Base-by-base conservation (phyloP, 257 asterid genomes). In the Solanum dulcamara region DNA sequence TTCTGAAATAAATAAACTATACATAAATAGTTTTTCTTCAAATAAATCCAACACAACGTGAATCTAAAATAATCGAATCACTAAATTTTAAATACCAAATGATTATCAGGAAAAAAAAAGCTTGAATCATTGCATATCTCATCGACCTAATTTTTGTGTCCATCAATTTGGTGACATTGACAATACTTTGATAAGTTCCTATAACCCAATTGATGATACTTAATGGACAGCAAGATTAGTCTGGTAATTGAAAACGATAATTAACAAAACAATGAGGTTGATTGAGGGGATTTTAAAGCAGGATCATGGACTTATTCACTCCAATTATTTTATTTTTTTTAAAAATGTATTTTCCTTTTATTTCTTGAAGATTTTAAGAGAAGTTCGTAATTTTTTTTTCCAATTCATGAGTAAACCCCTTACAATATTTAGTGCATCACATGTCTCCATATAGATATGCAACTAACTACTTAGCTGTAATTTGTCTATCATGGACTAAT, bases 401-500 rank as follows among this genome's bases (percentile, higher is more conserved):
- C 22, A 67, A 22, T 68, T 33, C 80, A 72, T 40, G 33, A 2
- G 18, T 72, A 38, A 53, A 22, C 53, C 79, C 18, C 14, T 30
- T 14, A 18, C 35, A 26, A 12, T n/a, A 1, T 22, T 20, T 26
- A 64, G 79, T 70, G 79, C 50, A 37, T 20, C 30, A 10, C 79
- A 35, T 66, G 46, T 68, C 14, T 68, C 46, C 46, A 68, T 18
- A 33, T 68, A 46, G 77, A 68, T 35, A 67, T 67, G 46, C 28
- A 64, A 30, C 40, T 30, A 64, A 64, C 72, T 14, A 64, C 40
- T 30, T 14, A 12, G n/a, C 38, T 66, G 74, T 32, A 32, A 66
- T 66, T 74, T 74, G n/a, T 74, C n/a, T n/a, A 74, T 13, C 35
- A 74, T 74, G 20, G 57, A 74, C 81, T 46, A 26, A 75, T 2